phyloP scores from a whole-genome alignment of 2,329 filamentous ascomycete species.

The Cercospora canescens region DNA sequence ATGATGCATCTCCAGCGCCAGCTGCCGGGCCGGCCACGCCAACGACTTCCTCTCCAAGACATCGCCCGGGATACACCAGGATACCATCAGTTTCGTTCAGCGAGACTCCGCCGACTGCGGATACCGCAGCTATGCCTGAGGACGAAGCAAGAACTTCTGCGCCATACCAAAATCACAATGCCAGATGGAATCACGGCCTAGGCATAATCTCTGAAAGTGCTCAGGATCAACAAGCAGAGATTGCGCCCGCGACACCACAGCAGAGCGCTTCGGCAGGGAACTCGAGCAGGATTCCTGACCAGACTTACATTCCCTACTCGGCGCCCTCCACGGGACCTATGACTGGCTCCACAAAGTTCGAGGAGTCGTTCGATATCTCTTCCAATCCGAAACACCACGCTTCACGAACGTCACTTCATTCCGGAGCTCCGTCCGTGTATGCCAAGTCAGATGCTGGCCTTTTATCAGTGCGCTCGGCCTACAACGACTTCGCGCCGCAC shows the following conservation, averaged over 20 bases:
- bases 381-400: constrained; percentile 19
- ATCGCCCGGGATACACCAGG: constrained; percentile 39
- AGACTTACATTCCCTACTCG: constrained; percentile 21
- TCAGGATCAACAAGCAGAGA: neutral
- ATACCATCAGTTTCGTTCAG: constrained; percentile 38
- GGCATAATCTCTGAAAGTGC: constrained; percentile 33
- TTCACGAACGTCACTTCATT: constrained; percentile 27
- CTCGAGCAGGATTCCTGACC: constrained; percentile 18
- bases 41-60: constrained; percentile 21
- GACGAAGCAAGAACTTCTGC: constrained; percentile 32
- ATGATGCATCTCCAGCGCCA: constrained; percentile 15
- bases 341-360: constrained; percentile 28
- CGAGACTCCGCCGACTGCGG: constrained; percentile 28
- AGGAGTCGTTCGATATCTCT: constrained; percentile 18
- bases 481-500: constrained; percentile 30
- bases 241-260: constrained; percentile 20
- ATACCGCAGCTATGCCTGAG: constrained; percentile 31
- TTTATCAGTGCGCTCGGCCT: constrained; percentile 23
- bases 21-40: constrained; percentile 1
- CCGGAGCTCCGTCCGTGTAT: constrained; percentile 25
- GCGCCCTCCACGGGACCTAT: constrained; percentile 27
- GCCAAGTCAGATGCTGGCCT: constrained; percentile 31
- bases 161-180: neutral
- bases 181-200: constrained; percentile 32
- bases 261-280: constrained; percentile 11